Conservation (phyloP, 306 rosid species). For the Trifolium subterraneum region DNA sequence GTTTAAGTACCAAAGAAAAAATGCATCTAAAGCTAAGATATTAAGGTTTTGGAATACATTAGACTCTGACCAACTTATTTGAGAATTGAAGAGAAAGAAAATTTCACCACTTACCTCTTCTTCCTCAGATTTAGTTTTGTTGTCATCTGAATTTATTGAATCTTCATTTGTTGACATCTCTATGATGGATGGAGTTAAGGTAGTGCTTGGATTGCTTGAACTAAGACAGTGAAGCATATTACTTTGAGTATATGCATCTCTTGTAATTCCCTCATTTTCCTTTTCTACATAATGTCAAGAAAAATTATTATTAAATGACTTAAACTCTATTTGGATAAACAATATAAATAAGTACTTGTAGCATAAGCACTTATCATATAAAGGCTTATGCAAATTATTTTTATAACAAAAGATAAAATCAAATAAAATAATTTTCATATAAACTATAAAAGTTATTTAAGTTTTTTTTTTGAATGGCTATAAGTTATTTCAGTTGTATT, state of each 20-base stretch:
- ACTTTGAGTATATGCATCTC: conserved; percentile 89
- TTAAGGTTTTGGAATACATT: neutral
- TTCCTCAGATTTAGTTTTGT: conserved; percentile 44
- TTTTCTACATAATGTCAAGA: conserved; percentile 49
- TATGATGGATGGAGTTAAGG: conserved; percentile 67
- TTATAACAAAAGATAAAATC: no score
- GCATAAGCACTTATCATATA: no score
- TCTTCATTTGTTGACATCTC: conserved; percentile 64
- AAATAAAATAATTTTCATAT: no score
- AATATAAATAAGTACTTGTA: no score
- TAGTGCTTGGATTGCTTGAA: conserved; percentile 65
- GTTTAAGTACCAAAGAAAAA: neutral
- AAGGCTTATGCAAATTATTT: no score
- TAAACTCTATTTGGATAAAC: neutral
- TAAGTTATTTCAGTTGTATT: no score
- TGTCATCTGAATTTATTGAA: conserved; percentile 59
- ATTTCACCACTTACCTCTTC: conserved; percentile 55
- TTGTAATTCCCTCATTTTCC: conserved; percentile 60
- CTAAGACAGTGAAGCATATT: conserved; percentile 62
- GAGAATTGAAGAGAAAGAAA: neutral
- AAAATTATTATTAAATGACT: conserved; percentile 4
- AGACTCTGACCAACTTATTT: neutral
- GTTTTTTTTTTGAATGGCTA: no score
- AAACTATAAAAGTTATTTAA: no score
- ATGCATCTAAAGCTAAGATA: neutral